Evolutionary conservation across 2,329 filamentous ascomycete genomes (phyloP).

Genomic region (Rhinocladiella similis): DNA sequence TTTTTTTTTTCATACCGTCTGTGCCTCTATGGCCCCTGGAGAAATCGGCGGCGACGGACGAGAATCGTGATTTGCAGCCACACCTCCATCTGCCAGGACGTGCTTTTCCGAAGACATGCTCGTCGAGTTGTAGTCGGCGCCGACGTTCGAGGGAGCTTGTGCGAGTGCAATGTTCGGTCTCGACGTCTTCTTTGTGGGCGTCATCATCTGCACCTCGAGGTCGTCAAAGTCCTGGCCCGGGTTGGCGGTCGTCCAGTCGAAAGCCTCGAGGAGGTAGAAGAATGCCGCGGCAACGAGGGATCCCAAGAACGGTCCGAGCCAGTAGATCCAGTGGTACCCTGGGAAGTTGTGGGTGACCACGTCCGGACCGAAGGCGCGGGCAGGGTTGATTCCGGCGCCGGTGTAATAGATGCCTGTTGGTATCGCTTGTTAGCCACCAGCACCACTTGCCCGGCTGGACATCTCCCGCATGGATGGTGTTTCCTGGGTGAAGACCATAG

Average conservation of each 20-base stretch:
- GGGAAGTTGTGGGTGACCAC: conserved; percentile 46
- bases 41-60: no score
- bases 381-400: conserved; percentile 49
- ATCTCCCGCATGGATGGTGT: no score
- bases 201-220: conserved; percentile 11
- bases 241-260: conserved; percentile 44
- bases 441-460: no score
- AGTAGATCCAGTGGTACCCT: conserved; percentile 53
- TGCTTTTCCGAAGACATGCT: no score
- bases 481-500: no score
- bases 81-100: no score
- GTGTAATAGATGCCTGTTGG: conserved; percentile 46
- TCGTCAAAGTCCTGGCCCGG: conserved; percentile 52
- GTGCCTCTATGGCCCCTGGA: no score
- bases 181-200: neutral
- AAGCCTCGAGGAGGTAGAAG: conserved; percentile 47
- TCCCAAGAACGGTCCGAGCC: conserved; percentile 47
- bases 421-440: neutral
- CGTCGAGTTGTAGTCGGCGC: no score
- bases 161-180: neutral
- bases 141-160: no score
- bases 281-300: conserved; percentile 49
- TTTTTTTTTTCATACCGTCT: no score
- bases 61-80: no score
- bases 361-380: conserved; percentile 48